These are phyloP conservation scores for Amphirosellinia nigrospora DNA, from an alignment of 495 filamentous ascomycete species.

Conservation along the genomic window DNA sequence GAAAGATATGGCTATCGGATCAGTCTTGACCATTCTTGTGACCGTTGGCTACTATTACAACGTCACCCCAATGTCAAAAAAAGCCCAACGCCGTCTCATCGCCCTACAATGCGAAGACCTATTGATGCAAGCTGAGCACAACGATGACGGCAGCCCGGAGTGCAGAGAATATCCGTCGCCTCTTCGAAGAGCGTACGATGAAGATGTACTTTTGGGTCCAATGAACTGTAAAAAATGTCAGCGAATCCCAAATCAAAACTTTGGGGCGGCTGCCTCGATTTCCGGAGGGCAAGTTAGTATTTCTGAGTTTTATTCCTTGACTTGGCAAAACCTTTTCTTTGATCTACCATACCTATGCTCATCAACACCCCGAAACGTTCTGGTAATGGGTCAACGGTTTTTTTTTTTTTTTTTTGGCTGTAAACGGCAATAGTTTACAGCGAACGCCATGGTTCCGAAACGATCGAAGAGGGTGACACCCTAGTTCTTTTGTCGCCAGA, in stretches of 20 bases:
- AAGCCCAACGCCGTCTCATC: too few relatives aligned
- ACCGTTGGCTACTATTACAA: neutral
- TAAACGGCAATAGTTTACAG: too few relatives aligned
- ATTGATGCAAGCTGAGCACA: neutral
- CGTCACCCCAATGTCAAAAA: too few relatives aligned
- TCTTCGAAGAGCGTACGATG: neutral
- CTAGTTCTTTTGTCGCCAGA: neutral
- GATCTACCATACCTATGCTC: too few relatives aligned
- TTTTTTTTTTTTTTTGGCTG: too few relatives aligned
- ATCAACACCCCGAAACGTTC: too few relatives aligned
- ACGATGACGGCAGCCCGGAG: slow-evolving; percentile 6
- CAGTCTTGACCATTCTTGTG: neutral
- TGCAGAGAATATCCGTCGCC: neutral
- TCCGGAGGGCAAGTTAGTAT: slow-evolving; percentile 4
- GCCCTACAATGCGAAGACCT: neutral
- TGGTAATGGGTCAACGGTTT: too few relatives aligned
- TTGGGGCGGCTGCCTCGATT: neutral
- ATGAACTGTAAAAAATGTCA: too few relatives aligned
- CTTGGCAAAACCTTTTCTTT: too few relatives aligned
- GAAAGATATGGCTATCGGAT: slow-evolving; percentile 20
- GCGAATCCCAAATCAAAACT: too few relatives aligned
- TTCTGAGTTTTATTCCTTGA: too few relatives aligned
- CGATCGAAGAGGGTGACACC: neutral
- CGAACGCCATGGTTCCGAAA: neutral
- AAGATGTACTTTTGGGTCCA: neutral